Evolutionary conservation across 768 basidiomycete species (phyloP).

Genomic region (Agrocybe chaxingu): DNA sequence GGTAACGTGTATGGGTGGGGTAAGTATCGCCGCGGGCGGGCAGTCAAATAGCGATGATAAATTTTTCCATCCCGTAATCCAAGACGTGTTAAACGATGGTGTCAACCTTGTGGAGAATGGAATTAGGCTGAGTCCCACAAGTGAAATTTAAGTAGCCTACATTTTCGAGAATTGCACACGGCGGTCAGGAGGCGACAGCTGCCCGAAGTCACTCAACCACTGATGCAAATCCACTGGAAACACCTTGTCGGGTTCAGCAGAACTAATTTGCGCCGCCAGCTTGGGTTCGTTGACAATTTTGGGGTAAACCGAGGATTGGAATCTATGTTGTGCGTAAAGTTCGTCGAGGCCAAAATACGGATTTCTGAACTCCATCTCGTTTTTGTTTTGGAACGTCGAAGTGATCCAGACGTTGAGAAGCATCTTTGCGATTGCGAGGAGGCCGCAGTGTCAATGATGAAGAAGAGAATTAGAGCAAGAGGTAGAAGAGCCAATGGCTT

Average conservation of each 20-base stretch:
- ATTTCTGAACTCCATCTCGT: constrained; percentile 21
- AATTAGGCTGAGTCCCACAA: neutral
- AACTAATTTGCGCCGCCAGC: constrained; percentile 21
- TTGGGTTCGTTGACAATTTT: constrained; percentile 22
- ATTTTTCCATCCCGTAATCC: constrained; percentile 28
- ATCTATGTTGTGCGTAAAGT: constrained; percentile 13
- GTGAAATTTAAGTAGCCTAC: constrained; percentile 9
- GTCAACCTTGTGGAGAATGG: constrained; percentile 12
- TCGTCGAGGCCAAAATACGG: constrained; percentile 25
- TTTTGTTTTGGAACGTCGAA: constrained; percentile 1
- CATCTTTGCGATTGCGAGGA: constrained; percentile 17
- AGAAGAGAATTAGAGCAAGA: constrained; percentile 15
- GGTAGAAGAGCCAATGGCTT: constrained; percentile 3
- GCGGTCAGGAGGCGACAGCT: constrained; percentile 24
- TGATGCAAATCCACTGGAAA: constrained; percentile 23
- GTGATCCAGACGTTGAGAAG: constrained; percentile 8
- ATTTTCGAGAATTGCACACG: constrained; percentile 18
- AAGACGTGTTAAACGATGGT: constrained; percentile 23
- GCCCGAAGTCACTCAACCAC: constrained; percentile 24
- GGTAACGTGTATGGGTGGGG: constrained; percentile 23
- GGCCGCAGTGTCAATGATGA: constrained; percentile 19
- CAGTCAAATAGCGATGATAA: constrained; percentile 20
- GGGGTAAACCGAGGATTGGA: constrained; percentile 16
- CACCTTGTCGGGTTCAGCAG: constrained; percentile 15
- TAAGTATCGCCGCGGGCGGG: constrained; percentile 18